Evolutionary conservation across 441 rosid species (phyloP).

Genomic region (Dalechampia spathulata): DNA sequence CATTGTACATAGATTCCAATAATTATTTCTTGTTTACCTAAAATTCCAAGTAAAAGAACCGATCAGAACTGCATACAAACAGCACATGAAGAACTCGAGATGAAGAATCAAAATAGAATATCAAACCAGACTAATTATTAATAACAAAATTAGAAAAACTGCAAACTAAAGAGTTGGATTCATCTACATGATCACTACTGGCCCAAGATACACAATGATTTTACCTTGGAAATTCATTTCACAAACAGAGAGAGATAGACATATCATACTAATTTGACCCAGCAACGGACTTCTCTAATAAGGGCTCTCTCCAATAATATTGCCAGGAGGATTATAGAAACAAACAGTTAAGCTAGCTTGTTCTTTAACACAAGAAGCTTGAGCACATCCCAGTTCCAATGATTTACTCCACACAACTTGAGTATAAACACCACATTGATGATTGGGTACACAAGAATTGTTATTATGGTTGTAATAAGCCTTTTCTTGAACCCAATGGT

Average conservation of each 20-base stretch:
- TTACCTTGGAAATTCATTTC: not conserved
- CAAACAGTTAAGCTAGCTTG: slow-evolving; percentile 57
- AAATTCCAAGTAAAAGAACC: no score
- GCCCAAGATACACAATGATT: slow-evolving; percentile 5
- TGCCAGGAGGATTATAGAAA: slow-evolving; percentile 82
- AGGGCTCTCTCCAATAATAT: slow-evolving; percentile 60
- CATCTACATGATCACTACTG: not conserved
- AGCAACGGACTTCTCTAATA: slow-evolving; percentile 26
- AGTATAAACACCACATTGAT: slow-evolving; percentile 58
- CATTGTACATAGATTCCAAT: slow-evolving; percentile 5
- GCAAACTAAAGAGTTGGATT: not conserved
- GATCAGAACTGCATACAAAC: no score
- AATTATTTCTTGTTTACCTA: not conserved
- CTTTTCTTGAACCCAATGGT: slow-evolving; percentile 65
- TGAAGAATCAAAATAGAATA: not conserved
- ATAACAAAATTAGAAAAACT: not conserved
- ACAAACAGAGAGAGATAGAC: not conserved
- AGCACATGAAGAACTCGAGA: no score
- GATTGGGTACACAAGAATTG: slow-evolving; percentile 47
- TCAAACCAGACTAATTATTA: not conserved
- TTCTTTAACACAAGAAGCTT: slow-evolving; percentile 46
- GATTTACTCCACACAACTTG: slow-evolving; percentile 81
- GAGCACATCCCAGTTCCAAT: slow-evolving; percentile 61
- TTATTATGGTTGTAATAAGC: slow-evolving; percentile 39
- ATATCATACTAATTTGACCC: no score